Conservation (phyloP, 805 yeast species). For the Barnettozyma wickerhamii region DNA sequence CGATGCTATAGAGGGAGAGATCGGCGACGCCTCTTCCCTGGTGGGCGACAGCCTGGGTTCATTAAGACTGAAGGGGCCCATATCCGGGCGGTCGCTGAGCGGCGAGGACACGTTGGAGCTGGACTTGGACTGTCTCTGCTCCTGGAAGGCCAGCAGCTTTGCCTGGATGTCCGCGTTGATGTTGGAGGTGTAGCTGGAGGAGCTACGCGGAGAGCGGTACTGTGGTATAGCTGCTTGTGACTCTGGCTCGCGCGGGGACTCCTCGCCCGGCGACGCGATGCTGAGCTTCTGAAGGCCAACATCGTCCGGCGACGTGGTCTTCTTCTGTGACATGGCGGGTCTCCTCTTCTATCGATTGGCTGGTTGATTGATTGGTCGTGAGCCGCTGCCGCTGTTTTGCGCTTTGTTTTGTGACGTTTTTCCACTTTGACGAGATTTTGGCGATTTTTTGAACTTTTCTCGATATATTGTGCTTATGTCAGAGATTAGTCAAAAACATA, state of each 20-base stretch:
- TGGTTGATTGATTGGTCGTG: no score
- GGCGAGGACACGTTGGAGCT: slow-evolving; percentile 13
- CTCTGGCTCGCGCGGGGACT: not conserved
- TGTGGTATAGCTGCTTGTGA: slow-evolving; percentile 2
- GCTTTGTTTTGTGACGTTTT: no score
- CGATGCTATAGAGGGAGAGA: not conserved
- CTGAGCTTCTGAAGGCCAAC: slow-evolving; percentile 2
- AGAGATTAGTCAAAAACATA: not conserved
- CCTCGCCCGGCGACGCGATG: not conserved
- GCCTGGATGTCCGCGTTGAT: slow-evolving; percentile 82
- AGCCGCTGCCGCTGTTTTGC: no score
- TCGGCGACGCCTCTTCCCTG: not conserved
- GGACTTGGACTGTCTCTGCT: slow-evolving; percentile 55
- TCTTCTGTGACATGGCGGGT: not conserved
- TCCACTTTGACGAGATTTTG: no score
- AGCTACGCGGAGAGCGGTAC: slow-evolving; percentile 21
- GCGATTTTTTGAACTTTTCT: no score
- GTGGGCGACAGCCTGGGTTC: not conserved
- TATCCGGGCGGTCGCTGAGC: slow-evolving; percentile 5
- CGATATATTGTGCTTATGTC: not conserved
- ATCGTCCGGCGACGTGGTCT: slow-evolving; percentile 7
- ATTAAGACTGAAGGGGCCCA: not conserved
- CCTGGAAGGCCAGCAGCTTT: slow-evolving; percentile 80
- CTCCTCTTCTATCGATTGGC: not conserved
- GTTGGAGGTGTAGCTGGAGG: slow-evolving; percentile 30